phyloP scores from a whole-genome alignment of 768 basidiomycete genomes.

The Myochromella boudieri region DNA sequence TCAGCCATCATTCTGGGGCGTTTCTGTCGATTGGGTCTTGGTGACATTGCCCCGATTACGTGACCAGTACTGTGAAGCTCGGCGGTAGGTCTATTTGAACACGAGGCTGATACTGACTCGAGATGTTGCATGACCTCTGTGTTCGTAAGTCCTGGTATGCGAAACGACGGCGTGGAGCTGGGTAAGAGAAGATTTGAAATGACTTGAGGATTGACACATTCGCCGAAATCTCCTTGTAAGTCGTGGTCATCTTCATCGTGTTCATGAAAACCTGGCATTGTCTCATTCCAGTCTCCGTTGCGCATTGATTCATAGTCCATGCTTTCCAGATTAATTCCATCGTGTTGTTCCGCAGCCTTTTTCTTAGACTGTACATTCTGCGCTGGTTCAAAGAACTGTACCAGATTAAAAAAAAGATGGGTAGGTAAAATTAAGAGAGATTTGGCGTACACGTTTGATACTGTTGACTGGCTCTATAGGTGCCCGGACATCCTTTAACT shows the following conservation, averaged over 20 bases:
- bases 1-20: not conserved
- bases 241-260: constrained; percentile 41
- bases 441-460: constrained; percentile 66
- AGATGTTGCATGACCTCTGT: not conserved
- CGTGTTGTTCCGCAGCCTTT: constrained; percentile 32
- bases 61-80: constrained; percentile 8
- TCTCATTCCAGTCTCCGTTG: constrained; percentile 25
- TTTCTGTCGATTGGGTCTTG: not conserved
- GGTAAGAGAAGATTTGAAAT: no score
- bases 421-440: not conserved
- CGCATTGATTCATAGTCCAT: constrained; percentile 12
- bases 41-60: not conserved
- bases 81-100: not conserved
- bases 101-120: not conserved
- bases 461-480: constrained; percentile 42
- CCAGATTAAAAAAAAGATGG: not conserved
- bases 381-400: constrained; percentile 58
- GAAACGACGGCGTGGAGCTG: constrained; percentile 26
- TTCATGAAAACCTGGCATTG: constrained; percentile 57
- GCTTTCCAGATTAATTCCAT: constrained; percentile 17
- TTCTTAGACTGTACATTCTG: constrained; percentile 36
- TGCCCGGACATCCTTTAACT: constrained; percentile 77
- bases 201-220: constrained; percentile 16
- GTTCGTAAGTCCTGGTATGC: constrained; percentile 5
- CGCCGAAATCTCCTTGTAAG: constrained; percentile 20